Evolutionary conservation across 805 yeast species (phyloP), one percentile per base, ranked within the genome.

Genomic region (Saccharomycopsis microspora): DNA sequence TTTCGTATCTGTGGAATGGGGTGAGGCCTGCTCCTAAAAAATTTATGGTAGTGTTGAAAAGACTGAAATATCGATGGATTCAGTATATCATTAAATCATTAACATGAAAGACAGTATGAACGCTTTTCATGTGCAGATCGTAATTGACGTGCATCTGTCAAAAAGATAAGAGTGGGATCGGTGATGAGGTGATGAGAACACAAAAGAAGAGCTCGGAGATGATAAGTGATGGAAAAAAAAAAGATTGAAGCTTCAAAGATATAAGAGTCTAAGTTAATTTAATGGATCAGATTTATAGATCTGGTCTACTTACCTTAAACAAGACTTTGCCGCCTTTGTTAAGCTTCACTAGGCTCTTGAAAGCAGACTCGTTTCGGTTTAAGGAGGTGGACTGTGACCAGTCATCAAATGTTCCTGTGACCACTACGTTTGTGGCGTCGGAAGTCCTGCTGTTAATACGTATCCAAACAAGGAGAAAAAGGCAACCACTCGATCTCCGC

Each of bases 361-460:
- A 48, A 45, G 58, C 58, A 8, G 67, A 66, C 40, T 70, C 65
- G 8, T 32, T 10, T 55, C 74, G 71, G 42, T 73, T 68, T 32
- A 78, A 65, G 27, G 69, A 70, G 48, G 68, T 64, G 2, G 73
- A 60, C 55, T 76, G 67, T 39, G 71, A 54, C 84, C 84, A 78
- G 55, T 75, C 61, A 58, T 75, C 81, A 59, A 76, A 76, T 38
- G 74, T 65, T 43, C 84, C 84, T 34, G 83, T 77, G 53, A 78
- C 78, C 50, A 76, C 64, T 46, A 78, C 81, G 34, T 57, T 52
- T 10, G 44, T 30, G 5, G 70, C 56, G 30, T 48, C 37, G 10
- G 45, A 37, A 32, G 46, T 48, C 52, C 49, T 45, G 19, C 19
- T 19, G 19, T 19, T 19, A 19, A 19, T 19, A 19, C 19, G 19